Base-by-base conservation (phyloP, 345 rosid genomes). In the Aquilaria sinensis region DNA sequence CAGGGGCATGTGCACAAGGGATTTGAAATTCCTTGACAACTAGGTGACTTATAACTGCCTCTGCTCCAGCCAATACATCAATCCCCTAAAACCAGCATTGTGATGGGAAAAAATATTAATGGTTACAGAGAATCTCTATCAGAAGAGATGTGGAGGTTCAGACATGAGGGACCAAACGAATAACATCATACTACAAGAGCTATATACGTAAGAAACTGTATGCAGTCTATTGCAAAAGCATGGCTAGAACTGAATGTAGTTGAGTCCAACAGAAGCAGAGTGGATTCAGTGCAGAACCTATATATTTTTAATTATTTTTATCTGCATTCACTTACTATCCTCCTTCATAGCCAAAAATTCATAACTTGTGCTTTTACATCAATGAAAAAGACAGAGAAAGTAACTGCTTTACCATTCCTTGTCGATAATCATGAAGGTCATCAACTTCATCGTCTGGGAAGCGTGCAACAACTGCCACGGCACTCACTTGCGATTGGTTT, bases 1-100 rank as follows among this genome's bases (percentile, higher is more conserved):
- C 87, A 34, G 90, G 90, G 54, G 90, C 90, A 74, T 85, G 87
- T 10, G 87, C 90, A 71, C 90, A 82, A 31, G 90, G 87, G 67
- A 82, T 82, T 71, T 70, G 81, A 67, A 85, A 81, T 67, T 85
- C 82, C 75, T 76, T 85, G 43, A 85, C 87, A 33, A 82, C 83
- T 53, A 82, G 71, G 67, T 85, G 90, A 65, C 90, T 85, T 62
- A 85, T 82, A 31, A 82, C 64, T 46, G 90, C 90, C 74, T 85
- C 87, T n/a, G 82, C 85, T 65, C 90, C 90, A 0, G 90, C 90
- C 73, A 85, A 76, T 51, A 72, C 59, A 67, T 85, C 90, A 66
- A 85, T 76, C 48, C 90, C 90, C 85, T 57, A 61, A 43, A 57
- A 57, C 62, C 56, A 60, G 15, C 33, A 11, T 32, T 50, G 8